Conservation (phyloP, 176 grass and related monocot genomes). For the Aegilops bicornis region DNA sequence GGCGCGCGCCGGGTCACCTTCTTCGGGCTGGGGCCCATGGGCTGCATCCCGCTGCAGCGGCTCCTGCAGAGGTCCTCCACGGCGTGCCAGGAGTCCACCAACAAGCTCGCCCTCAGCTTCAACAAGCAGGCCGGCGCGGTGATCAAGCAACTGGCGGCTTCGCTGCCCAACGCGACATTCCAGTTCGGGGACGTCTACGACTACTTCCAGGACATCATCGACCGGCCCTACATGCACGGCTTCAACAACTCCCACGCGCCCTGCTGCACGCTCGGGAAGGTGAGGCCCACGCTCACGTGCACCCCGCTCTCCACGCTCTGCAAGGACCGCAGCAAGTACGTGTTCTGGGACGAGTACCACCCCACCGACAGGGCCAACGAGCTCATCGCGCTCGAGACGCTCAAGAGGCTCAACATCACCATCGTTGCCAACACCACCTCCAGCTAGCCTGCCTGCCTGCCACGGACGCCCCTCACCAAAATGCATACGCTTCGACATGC, state of each 20-base stretch:
- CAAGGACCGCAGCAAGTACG: conserved; percentile 78
- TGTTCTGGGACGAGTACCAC: conserved; percentile 99
- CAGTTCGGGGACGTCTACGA: conserved; percentile 78
- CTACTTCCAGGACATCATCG: conserved; percentile 84
- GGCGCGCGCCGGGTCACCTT: conserved; percentile 74
- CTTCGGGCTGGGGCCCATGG: conserved; percentile 92
- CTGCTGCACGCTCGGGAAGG: conserved; percentile 70
- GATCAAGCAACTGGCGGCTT: conserved; percentile 37
- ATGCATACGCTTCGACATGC: not conserved
- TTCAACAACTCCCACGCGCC: conserved; percentile 87
- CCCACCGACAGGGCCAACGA: conserved; percentile 90
- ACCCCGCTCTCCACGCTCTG: conserved; percentile 85
- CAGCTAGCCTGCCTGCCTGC: not conserved
- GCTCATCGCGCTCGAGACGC: conserved; percentile 78
- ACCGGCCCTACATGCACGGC: conserved; percentile 56
- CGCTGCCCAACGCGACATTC: conserved; percentile 66
- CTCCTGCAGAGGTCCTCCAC: conserved; percentile 54
- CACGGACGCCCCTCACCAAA: not conserved
- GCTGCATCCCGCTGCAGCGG: conserved; percentile 90
- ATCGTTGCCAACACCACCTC: conserved; percentile 41
- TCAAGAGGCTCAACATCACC: conserved; percentile 70
- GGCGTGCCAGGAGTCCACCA: conserved; percentile 71
- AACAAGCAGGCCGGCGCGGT: conserved; percentile 49
- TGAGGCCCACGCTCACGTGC: conserved; percentile 81
- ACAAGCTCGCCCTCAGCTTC: conserved; percentile 73